These are phyloP conservation scores for Globisporangium nodosum DNA, from an alignment of 352 stramenopile species.

Conservation along the genomic window DNA sequence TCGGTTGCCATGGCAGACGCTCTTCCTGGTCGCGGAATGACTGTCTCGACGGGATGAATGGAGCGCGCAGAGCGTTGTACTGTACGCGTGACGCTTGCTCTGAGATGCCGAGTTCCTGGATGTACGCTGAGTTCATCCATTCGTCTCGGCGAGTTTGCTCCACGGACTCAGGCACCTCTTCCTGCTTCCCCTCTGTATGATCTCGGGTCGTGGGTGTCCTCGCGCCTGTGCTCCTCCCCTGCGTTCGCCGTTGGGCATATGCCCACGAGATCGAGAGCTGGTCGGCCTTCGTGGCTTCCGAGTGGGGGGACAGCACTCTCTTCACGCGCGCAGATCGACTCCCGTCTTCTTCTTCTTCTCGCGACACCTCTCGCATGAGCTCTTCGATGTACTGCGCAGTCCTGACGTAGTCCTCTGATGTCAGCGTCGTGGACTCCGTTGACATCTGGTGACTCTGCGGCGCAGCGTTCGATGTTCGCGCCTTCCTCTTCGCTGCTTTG, in stretches of 20 bases:
- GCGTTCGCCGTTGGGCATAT: conserved; percentile 5
- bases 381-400: conserved; percentile 45
- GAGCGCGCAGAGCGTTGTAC: conserved; percentile 4
- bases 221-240: too few relatives aligned
- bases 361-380: conserved; percentile 29
- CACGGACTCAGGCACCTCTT: conserved; percentile 10
- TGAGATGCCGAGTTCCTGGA: conserved; percentile 13
- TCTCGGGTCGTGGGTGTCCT: not conserved
- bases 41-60: conserved; percentile 14
- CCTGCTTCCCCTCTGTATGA: not conserved
- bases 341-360: conserved; percentile 8
- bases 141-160: conserved; percentile 19
- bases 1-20: conserved; percentile 19
- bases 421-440: conserved; percentile 7
- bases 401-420: conserved; percentile 45
- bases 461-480: conserved; percentile 10
- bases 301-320: not conserved
- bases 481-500: conserved; percentile 15
- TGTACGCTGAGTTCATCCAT: conserved; percentile 37
- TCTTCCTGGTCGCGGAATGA: conserved; percentile 13
- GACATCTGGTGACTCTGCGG: not conserved
- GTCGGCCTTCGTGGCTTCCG: not conserved
- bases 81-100: conserved; percentile 2
- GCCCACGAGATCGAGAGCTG: conserved; percentile 28
- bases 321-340: too few relatives aligned